Evolutionary conservation across 2,329 filamentous ascomycete species (phyloP), one percentile per base, ranked within the genome.

Genomic region (Stachybotrys elegans): DNA sequence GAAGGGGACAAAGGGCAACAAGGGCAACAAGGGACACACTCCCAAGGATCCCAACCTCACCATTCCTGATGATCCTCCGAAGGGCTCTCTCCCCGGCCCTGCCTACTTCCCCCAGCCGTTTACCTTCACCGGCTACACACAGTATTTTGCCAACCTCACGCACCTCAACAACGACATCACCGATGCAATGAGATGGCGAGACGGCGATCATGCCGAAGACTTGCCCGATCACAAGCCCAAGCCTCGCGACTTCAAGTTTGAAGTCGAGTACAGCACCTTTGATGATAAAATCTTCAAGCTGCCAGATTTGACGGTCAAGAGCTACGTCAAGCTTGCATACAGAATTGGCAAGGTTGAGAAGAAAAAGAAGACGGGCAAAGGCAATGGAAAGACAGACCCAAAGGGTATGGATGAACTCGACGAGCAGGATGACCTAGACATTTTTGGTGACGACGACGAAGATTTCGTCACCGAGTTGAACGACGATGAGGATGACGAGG

Each of bases 141-240:
- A 98, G 57, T 96, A 94, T 64, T 96, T 82, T 63, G 90, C 92
- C 48, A 98, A 98, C 62, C 70, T 98, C n/a, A 97, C 92, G 0
- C 70, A 80, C 46, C 84, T 95, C 66, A 94, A 97, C 67, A 87
- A 90, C 54, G 79, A 86, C 47, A 74, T 82, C 39, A 57, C 65
- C 2, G 54, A 62, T 9, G 63, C 61, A n/a, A 62, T 64, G 7
- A 73, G 71, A 48, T 86, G 84, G 81, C 78, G 79, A 27, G 70
- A 81, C 46, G 83, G 83, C 43, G 83, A 81, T 54, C 77, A 83
- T 58, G 68, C 72, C 42, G 74, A 74, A 49, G 81, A 83, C 61
- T 70, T 78, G 4, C 57, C 61, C 5, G 69, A 72, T 46, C 62
- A 69, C 38, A 71, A 75, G 49, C 78, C 82, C 2, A 67, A 78